Base-by-base conservation (phyloP, 768 basidiomycete genomes). In the Boletus vinaceobasis region DNA sequence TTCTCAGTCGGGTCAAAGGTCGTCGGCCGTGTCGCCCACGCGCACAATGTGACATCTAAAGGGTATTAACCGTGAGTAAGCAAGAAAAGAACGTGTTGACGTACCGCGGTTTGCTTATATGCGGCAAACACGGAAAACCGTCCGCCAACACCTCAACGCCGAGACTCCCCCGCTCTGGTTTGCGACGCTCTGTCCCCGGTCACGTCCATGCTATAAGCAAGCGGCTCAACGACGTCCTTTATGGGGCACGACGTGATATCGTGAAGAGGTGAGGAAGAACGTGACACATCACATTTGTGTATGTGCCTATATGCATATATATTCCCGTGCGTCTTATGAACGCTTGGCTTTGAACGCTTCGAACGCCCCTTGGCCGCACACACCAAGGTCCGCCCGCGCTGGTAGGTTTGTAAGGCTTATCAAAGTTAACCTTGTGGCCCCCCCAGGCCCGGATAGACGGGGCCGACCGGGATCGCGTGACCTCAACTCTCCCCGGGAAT, bases 311-410 rank as follows among this genome's bases (percentile, higher is more conserved):
- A 35, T 39, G 19, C 19, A 14, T 9, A 35, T 43, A 21, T 45
- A n/a, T 58, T 43, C 17, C 21, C n/a, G 31, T 37, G 32, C 32
- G 8, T 13, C 47, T 52, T 49, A 52, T 48, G n/a, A 33, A 32
- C 38, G 14, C 6, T 15, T 32, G 17, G 4, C 14, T 33, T 19
- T 43, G 8, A 32, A 42, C 4, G 33, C 38, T 51, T 45, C 40
- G 8, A 36, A 35, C 19, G 44, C n/a, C 26, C 42, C 23, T 45
- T 43, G 27, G 45, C 33, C 21, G 27, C 55, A 47, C 43, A 19
- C 36, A 39, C 7, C 48, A 48, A 56, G 57, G 54, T 60, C 58
- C 62, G 62, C 14, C 62, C 52, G 55, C 27, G 36, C 43, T 38
- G 47, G 50, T 44, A 44, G 23, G 9, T 15, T n/a, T 19, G n/a